These are phyloP conservation scores for Pyricularia grisea DNA, from an alignment of 2,329 filamentous ascomycete genomes.

Conservation along the genomic window DNA sequence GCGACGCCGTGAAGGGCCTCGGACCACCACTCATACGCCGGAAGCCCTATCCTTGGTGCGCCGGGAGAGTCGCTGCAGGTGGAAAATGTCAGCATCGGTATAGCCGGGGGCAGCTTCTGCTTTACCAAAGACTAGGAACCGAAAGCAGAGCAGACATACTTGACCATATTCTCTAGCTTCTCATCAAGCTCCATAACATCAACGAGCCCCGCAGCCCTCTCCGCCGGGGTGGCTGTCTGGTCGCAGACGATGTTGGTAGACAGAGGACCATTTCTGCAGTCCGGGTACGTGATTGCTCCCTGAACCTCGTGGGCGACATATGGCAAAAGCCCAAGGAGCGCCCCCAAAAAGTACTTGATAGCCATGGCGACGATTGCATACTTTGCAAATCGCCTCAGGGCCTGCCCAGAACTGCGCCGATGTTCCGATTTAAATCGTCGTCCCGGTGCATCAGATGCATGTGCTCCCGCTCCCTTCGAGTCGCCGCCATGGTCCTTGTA, in stretches of 20 bases:
- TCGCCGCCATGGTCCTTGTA: not conserved
- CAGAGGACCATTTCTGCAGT: conserved; percentile 4
- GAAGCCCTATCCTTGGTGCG: conserved; percentile 6
- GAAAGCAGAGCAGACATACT: conserved; percentile 13
- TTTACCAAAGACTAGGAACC: conserved; percentile 32
- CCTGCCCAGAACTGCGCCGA: not conserved
- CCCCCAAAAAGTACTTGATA: not conserved
- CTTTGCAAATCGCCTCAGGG: not conserved
- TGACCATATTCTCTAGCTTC: conserved; percentile 22
- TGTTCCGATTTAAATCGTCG: not conserved
- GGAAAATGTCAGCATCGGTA: not conserved
- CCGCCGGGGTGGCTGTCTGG: conserved; percentile 15
- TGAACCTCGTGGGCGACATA: not conserved
- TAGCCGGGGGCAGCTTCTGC: conserved; percentile 18
- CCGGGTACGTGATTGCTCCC: not conserved
- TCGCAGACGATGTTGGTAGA: conserved; percentile 17
- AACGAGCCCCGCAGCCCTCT: conserved; percentile 21
- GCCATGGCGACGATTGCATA: not conserved
- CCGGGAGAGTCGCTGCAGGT: conserved; percentile 1
- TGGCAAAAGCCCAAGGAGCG: not conserved
- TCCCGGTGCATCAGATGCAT: not conserved
- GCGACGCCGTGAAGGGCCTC: conserved; percentile 14
- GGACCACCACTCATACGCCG: conserved; percentile 9
- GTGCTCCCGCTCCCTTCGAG: not conserved
- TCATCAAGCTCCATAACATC: conserved; percentile 21